Evolutionary conservation across 345 rosid genomes (phyloP), one percentile per base, ranked within the genome.

Genomic region (Hibiscus tridactylites): DNA sequence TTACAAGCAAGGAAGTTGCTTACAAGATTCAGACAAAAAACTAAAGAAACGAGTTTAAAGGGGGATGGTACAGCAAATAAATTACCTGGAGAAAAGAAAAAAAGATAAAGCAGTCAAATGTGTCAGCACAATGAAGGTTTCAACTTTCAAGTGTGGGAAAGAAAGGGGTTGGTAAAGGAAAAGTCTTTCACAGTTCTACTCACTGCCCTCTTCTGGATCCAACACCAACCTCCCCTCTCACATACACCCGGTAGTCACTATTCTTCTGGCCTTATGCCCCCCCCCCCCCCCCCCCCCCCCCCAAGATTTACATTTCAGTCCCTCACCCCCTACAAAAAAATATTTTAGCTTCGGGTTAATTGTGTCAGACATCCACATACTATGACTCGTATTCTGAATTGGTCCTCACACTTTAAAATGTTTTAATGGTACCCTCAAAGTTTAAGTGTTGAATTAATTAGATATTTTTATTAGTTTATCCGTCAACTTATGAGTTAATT

Each of bases 61-160:
- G 24, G 13, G 12, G 53, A 47, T 33, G 44, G 44, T 39, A 39
- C 7, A 39, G 44, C 44, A 39, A 39, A 8, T 7, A 6, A 46
- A 47, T 46, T 66, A 66, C 39, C 57, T 66, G 57, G 70, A 66
- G 70, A 66, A 47, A 46, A 21, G 8, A 54, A 17, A 54, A 54
- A 54, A 54, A 19, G 11, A 54, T 21, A 54, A 19, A 54, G 26
- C 26, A 54, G 28, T 17, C 12, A 54, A 54, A 8, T 54, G 59
- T 19, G 7, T 31, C 19, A 26, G 7, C 37, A 35, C 37, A 35
- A 35, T 7, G 37, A 35, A 35, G 37, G 53, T 6, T 46, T 6
- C 16, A 13, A 44, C 24, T 21, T 21, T 21, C 24, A 21, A 21
- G 54, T 21, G 17, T 1, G 29, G 5, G 16, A 12, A 9, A 16